Evolutionary conservation across 2,329 filamentous ascomycete species (phyloP).

Genomic region (Emmonsiellopsis sp.): DNA sequence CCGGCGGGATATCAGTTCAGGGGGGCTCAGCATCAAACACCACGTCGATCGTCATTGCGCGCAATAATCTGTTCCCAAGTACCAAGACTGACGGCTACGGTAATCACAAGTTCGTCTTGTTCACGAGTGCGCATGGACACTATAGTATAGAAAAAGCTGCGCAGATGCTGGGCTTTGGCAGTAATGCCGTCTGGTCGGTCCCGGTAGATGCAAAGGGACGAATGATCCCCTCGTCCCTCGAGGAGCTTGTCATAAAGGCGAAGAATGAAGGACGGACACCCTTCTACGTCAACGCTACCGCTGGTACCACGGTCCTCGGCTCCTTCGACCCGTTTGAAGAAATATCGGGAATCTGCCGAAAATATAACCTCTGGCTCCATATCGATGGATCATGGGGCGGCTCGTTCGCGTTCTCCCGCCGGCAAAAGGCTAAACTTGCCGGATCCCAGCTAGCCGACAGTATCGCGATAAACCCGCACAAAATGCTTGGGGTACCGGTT

Average conservation of each 20-base stretch:
- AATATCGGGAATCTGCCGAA: constrained; percentile 61
- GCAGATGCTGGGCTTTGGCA: constrained; percentile 79
- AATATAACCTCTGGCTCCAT: constrained; percentile 77
- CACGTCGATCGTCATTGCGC: constrained; percentile 74
- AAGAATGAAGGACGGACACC: constrained; percentile 64
- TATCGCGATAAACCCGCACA: constrained; percentile 86
- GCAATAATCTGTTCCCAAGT: constrained; percentile 73
- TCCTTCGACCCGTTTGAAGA: constrained; percentile 72
- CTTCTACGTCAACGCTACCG: constrained; percentile 91
- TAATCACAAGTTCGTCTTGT: constrained; percentile 59
- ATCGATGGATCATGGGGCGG: constrained; percentile 91
- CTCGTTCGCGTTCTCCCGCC: constrained; percentile 64
- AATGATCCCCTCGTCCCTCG: constrained; percentile 60
- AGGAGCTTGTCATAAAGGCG: constrained; percentile 51
- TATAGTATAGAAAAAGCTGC: constrained; percentile 93
- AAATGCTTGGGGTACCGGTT: constrained; percentile 87
- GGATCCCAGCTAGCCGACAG: constrained; percentile 69
- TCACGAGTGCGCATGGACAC: constrained; percentile 84
- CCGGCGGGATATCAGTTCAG: constrained; percentile 65
- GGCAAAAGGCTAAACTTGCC: constrained; percentile 53
- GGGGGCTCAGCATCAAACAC: constrained; percentile 80
- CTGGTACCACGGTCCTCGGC: constrained; percentile 86
- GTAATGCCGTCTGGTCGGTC: constrained; percentile 60
- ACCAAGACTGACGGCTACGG: constrained; percentile 67
- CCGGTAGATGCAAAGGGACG: constrained; percentile 62